A percentile compares a stretch with the other conserved stretches of the same genome.
These are phyloP conservation scores for Penicillium samsonianum DNA, from an alignment of 495 filamentous ascomycete genomes.

Conservation along the genomic window DNA sequence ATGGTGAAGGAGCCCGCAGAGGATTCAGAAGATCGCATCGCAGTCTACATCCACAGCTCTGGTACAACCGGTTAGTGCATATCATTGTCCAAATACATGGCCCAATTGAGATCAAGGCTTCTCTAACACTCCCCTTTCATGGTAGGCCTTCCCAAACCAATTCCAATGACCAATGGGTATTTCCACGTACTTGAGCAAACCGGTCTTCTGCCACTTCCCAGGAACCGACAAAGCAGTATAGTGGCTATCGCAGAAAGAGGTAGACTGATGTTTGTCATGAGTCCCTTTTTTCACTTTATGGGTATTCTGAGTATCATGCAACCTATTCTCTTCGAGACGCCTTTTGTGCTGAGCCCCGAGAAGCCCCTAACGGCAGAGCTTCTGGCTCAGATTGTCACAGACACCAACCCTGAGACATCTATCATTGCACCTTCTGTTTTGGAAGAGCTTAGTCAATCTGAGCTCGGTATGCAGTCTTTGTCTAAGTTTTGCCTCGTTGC, in stretches of 20 bases:
- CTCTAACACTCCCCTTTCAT: no score
- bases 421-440: neutral
- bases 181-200: no score
- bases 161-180: conserved; percentile 24
- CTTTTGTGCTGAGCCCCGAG: neutral
- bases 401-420: neutral
- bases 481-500: neutral
- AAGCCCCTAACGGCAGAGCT: neutral
- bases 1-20: neutral
- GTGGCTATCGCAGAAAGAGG: no score
- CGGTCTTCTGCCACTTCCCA: no score
- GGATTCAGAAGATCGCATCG: conserved; percentile 42
- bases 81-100: no score
- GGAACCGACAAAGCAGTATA: no score
- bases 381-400: neutral
- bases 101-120: no score
- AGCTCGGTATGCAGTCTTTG: neutral
- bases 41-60: conserved; percentile 57
- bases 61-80: conserved; percentile 50
- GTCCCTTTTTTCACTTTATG: conserved; percentile 9
- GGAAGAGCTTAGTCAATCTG: neutral
- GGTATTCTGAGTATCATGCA: neutral
- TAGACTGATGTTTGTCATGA: no score
- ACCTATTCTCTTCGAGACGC: neutral
- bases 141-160: conserved; percentile 46